Conservation (phyloP, 768 basidiomycete species). For the Calocera viscosa region DNA sequence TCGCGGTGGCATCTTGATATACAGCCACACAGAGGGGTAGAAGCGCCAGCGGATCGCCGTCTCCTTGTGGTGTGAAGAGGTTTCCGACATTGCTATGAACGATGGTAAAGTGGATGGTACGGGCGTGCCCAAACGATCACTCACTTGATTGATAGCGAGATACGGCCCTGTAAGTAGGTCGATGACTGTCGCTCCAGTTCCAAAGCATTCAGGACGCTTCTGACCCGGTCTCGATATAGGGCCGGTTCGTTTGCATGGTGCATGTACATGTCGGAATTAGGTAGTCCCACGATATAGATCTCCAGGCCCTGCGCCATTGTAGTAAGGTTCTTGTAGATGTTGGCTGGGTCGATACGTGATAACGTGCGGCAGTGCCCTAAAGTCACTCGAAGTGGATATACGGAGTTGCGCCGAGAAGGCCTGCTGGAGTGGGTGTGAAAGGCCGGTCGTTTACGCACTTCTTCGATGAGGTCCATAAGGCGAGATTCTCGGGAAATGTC, state of each 20-base stretch:
- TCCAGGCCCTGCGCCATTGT: neutral
- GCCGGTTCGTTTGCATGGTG: conserved; percentile 17
- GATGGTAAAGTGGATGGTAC: neutral
- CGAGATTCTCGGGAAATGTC: conserved; percentile 29
- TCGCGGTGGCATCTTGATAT: conserved; percentile 42
- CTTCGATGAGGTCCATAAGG: neutral
- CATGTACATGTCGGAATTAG: conserved; percentile 58
- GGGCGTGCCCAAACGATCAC: neutral
- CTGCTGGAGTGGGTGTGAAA: neutral
- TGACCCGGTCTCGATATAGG: neutral
- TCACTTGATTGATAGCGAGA: neutral
- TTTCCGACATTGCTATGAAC: conserved; percentile 50
- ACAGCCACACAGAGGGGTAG: conserved; percentile 46
- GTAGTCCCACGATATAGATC: conserved; percentile 37
- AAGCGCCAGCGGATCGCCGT: conserved; percentile 47
- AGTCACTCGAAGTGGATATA: neutral
- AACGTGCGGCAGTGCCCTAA: neutral
- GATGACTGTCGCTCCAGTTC: neutral
- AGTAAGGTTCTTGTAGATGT: neutral
- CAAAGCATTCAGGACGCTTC: neutral
- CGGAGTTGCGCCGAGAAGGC: neutral
- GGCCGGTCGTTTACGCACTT: neutral
- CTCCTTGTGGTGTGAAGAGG: conserved; percentile 57
- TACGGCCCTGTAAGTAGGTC: neutral
- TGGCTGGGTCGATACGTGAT: neutral